Evolutionary conservation across 495 filamentous ascomycete genomes (phyloP).

Genomic region (Penicillium parvum): DNA sequence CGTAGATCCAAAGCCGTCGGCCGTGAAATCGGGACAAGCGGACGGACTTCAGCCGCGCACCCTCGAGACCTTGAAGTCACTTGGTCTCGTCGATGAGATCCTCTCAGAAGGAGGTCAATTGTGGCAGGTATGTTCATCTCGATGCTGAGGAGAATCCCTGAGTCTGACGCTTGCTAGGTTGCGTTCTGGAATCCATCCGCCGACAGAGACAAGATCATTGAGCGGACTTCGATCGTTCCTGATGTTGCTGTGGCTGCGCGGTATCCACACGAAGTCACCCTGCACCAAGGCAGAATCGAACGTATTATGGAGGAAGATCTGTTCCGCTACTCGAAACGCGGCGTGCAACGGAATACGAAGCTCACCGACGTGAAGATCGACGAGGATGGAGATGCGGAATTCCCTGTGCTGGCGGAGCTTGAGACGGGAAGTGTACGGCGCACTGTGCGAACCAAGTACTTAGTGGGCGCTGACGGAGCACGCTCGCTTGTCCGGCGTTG

Average conservation of each 20-base stretch:
- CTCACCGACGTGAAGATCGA: conserved; percentile 52
- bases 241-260: conserved; percentile 46
- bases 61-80: conserved; percentile 57
- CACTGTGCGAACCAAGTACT: conserved; percentile 55
- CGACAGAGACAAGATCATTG: conserved; percentile 47
- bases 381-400: conserved; percentile 52
- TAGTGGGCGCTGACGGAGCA: conserved; percentile 66
- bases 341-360: conserved; percentile 49
- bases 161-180: no score
- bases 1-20: conserved; percentile 41
- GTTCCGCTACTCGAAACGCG: conserved; percentile 44
- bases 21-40: conserved; percentile 53
- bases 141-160: no score
- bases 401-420: conserved; percentile 32
- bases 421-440: conserved; percentile 44
- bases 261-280: conserved; percentile 51
- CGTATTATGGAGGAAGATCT: conserved; percentile 56
- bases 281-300: conserved; percentile 62
- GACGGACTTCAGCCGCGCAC: conserved; percentile 60
- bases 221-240: conserved; percentile 44
- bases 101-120: conserved; percentile 36
- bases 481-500: conserved; percentile 56
- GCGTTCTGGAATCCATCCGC: conserved; percentile 47
- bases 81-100: conserved; percentile 36
- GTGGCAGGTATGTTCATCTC: conserved; percentile 40